Base-by-base conservation (phyloP, 192 early-diverging fungal species). In the Coemansia sp. region DNA sequence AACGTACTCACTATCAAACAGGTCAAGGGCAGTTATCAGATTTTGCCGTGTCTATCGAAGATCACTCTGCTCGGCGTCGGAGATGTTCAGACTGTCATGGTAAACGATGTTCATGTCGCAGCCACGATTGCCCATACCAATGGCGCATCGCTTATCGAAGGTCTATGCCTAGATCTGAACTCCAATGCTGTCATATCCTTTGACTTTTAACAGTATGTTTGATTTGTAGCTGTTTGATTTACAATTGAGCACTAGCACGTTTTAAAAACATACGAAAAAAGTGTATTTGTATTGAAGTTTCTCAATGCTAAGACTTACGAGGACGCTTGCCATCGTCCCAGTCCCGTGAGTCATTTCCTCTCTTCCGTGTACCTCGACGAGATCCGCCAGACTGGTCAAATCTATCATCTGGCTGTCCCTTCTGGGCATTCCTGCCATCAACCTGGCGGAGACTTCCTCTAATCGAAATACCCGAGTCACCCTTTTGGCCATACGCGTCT, bases 261-360 rank as follows among this genome's bases (percentile, higher is more conserved):
- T 37, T 52, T 52, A 51, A n/a, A 56, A 18, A n/a, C 4, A 25
- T 24, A 22, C 55, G n/a, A n/a, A n/a, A n/a, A n/a, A n/a, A n/a
- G n/a, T n/a, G n/a, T n/a, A 45, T 57, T 7, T 43, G 6, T 11
- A 11, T 44, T 22, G 22, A 13, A 15, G 8, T 42, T 59, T 37
- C 34, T 10, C 4, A 33, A 8, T 33, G 30, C 8, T 48, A 19
- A 9, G 6, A 69, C 39, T 57, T 62, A 33, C 68, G 55, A 51
- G 49, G 53, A 4, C 64, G 60, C 59, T 63, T 70, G 61, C 59
- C 61, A 12, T 61, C 61, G 37, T 66, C 60, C 64, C 61, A 58
- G 22, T 78, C 63, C 41, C 56, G 67, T 4, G 37, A 17, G 11
- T 60, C 59, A 12, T 23, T 56, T 10, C 25, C 47, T 37, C 34